phyloP scores from a whole-genome alignment of 2,329 filamentous ascomycete species.

The Leptodontidium sp. region DNA sequence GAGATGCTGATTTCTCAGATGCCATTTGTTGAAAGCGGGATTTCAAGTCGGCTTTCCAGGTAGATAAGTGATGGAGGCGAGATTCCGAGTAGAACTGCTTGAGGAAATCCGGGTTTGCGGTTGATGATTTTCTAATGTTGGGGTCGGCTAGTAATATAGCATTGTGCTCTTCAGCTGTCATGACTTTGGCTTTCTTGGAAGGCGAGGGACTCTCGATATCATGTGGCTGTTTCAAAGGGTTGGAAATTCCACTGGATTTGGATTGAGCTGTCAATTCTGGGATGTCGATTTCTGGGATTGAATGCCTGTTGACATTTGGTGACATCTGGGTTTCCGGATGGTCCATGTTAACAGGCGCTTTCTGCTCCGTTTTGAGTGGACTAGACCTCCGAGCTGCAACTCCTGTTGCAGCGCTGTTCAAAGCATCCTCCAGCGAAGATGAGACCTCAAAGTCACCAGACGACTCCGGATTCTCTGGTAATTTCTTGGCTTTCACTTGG shows the following conservation, averaged over 20 bases:
- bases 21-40: conserved; percentile 84
- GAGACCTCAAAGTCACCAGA: conserved; percentile 45
- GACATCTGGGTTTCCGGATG: neutral
- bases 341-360: neutral
- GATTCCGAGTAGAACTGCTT: conserved; percentile 96
- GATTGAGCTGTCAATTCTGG: neutral
- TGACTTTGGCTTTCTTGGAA: conserved; percentile 41
- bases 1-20: conserved; percentile 67
- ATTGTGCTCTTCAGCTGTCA: conserved; percentile 95
- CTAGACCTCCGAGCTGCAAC: neutral
- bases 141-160: conserved; percentile 84
- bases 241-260: neutral
- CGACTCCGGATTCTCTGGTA: conserved; percentile 27
- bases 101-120: conserved; percentile 91
- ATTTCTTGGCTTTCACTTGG: conserved; percentile 11
- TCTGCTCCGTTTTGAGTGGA: conserved; percentile 15
- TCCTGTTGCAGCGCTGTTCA: conserved; percentile 36
- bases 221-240: conserved; percentile 25
- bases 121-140: conserved; percentile 85
- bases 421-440: conserved; percentile 46
- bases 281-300: neutral
- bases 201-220: conserved; percentile 31
- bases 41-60: conserved; percentile 96
- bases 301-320: neutral
- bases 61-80: conserved; percentile 90